Base-by-base conservation (phyloP, 176 grass and related monocot genomes). In the Rhynchospora tenuis region DNA sequence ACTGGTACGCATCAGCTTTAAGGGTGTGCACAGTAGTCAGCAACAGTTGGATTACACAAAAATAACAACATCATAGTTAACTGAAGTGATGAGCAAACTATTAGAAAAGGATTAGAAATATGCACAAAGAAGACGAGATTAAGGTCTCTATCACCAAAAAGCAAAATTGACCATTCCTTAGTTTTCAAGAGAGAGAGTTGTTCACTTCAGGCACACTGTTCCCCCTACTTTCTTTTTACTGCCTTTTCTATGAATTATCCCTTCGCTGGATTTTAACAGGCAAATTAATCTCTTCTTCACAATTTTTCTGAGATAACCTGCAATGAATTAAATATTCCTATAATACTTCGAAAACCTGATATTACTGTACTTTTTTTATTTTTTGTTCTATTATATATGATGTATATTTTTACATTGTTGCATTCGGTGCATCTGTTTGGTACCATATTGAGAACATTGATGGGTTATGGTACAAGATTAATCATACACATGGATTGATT, bases 91-190 rank as follows among this genome's bases (percentile, higher is more conserved):
- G 9, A 60, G 55, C 33, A 63, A 61, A 19, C 78, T 81, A 33
- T 19, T 20, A 45, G 57, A 81, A 81, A 62, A 24, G 46, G 16
- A 20, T 60, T 7, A 51, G 58, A 80, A 62, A 13, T 46, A 22
- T 80, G 54, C 78, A 44, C 78, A 61, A 6, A 46, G 15, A 14
- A 27, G 13, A 28, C 16, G 45, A 27, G 12, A 64, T 65, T 22
- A 14, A 65, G 13, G 59, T 82, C 80, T 63, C 23, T 44, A 66
- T 67, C 60, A 52, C 14, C 61, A 82, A 16, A 82, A 82, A 82
- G 61, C 24, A 82, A 82, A 28, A 48, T 68, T 68, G 80, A 33
- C 80, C 17, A 13, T 52, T 65, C 14, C 6, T 20, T 2, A 48
- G 2, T 51, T 81, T 45, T 59, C 31, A 63, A 47, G 78, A 82